Evolutionary conservation across 2,329 filamentous ascomycete species (phyloP), one percentile per base, ranked within the genome.

Genomic region (Fusarium duplospermum): DNA sequence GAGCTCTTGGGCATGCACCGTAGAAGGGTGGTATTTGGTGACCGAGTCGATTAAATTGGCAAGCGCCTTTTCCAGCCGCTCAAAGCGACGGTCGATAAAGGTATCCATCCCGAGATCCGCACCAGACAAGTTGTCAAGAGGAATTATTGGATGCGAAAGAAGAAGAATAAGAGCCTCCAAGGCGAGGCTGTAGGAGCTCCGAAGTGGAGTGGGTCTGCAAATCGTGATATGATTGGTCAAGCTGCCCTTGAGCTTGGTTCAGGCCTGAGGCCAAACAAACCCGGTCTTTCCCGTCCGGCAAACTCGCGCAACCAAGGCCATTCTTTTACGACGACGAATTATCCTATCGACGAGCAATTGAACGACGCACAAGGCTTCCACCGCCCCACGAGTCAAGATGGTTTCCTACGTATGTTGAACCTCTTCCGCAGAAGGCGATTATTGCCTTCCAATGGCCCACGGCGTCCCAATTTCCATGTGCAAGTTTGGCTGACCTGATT

Each of bases 1-100:
- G 11, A 97, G 89, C 72, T 95, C 92, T 66, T 89, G 85, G 7
- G 92, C 93, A 29, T 92, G 89, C 38, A 87, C 83, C 6, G 89
- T 85, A 8, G 92, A 93, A 0, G 94, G 94, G 78, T 95, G 94
- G 83, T 95, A 96, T 73, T 94, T 93, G 7, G 93, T 88, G 71
- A 97, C 93, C 0, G 93, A 95, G 80, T 95, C 93, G 76, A 95
- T 92, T 36, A 97, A 86, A 31, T 86, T 90, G 14, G 89, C 88
- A 22, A 97, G 85, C 1, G 91, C 90, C 77, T 88, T 89, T 77
- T 93, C 92, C 33, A 93, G 85, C 58, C 90, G 89, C 79, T 92
- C 89, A 69, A 93, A 92, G 76, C 89, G 90, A 54, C 79, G 80
- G 72, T 93, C 90, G 8, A 93, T 86, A 58, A 88, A 83, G 56